These are phyloP conservation scores for Saccharomyces hybrid DNA, from an alignment of 1,139 yeast genomes.

Conservation along the genomic window DNA sequence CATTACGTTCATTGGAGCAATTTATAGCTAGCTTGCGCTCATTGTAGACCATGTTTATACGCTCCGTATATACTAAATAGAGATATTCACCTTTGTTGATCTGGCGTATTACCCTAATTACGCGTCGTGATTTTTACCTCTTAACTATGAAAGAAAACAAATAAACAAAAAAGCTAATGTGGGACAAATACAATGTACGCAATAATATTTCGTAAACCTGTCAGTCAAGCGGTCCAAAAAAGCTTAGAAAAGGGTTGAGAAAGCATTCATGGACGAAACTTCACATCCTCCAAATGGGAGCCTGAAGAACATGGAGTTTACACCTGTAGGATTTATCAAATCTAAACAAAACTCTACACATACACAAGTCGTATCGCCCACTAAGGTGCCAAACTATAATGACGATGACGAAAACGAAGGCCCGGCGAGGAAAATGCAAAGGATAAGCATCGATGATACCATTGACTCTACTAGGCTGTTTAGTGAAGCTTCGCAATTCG, in stretches of 20 bases:
- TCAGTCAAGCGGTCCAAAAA: neutral
- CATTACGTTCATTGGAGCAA: constrained; percentile 48
- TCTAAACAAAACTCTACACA: constrained; percentile 14
- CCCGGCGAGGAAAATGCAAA: constrained; percentile 12
- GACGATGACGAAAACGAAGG: constrained; percentile 7
- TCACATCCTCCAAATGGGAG: neutral
- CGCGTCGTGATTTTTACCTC: neutral
- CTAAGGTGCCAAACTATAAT: neutral
- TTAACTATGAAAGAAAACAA: neutral
- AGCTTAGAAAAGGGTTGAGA: neutral
- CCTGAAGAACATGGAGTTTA: constrained; percentile 25
- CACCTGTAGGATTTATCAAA: constrained; percentile 30
- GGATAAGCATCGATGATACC: constrained; percentile 19
- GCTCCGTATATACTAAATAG: constrained; percentile 8
- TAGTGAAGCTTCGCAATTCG: constrained; percentile 29
- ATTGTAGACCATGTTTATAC: constrained; percentile 32
- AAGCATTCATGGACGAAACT: neutral
- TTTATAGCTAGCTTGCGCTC: constrained; percentile 37
- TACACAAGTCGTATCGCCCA: neutral
- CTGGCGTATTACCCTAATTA: neutral
- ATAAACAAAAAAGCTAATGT: neutral
- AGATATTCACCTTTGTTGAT: neutral
- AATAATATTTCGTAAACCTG: neutral
- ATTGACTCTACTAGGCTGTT: constrained; percentile 23
- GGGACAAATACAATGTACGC: neutral